Base-by-base conservation (phyloP, 352 stramenopile species). In the Aphanomyces invadans region DNA sequence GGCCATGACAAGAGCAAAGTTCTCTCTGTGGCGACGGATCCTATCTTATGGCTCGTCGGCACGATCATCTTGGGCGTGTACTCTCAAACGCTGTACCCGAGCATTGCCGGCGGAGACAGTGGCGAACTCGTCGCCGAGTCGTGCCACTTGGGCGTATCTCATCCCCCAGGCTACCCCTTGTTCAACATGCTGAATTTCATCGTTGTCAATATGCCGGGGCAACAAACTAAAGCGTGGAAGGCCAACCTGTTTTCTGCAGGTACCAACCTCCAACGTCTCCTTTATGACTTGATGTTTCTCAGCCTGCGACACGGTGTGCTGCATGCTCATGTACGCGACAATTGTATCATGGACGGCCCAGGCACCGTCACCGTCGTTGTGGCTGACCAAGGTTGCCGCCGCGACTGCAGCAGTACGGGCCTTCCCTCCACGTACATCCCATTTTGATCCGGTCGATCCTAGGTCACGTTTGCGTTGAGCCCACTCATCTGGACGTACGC, bases 401-500 rank as follows among this genome's bases (percentile, higher is more conserved):
- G 74, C 86, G 28, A 78, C 76, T 52, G 74, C 81, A 31, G 74
- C 82, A 49, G 83, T 91, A 39, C 38, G 54, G 31, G 17, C 17
- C n/a, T 39, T 23, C 25, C 39, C 17, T n/a, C n/a, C n/a, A n/a
- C n/a, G n/a, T n/a, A n/a, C n/a, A 53, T 28, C 3, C 28, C 3
- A 68, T 38, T 23, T 55, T 26, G 46, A 23, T 54, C 56, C 4
- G 25, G n/a, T n/a, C n/a, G n/a, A n/a, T n/a, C n/a, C n/a, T 76
- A 83, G 76, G 77, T 79, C 19, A 62, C 96, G 2, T 97, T 92
- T 68, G 81, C 89, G n/a, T 97, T 97, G 62, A 97, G 87, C 10
- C 91, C 93, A 25, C 73, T 98, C 21, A 84, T 95, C 10, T 98
- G 95, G 95, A 92, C 92, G 57, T 98, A 98, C 72, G 88, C 90